Conservation (phyloP, 2,329 filamentous ascomycete species). For the Chrysosphaeria jannelii region DNA sequence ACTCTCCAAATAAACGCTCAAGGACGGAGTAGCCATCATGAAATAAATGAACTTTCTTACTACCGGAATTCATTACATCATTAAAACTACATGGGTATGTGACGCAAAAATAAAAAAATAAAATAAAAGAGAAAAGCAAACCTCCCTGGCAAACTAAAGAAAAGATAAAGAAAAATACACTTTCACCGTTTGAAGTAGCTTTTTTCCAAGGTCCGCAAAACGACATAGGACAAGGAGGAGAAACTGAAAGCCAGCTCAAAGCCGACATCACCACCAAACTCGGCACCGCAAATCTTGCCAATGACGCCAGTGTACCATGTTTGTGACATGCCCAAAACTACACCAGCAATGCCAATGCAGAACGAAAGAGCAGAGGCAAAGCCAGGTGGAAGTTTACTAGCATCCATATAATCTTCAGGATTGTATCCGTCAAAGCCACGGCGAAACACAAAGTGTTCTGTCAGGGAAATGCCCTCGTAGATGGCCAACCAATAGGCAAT, state of each 20-base stretch:
- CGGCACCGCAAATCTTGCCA: slow-evolving; percentile 19
- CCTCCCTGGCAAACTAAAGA: neutral
- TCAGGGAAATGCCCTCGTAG: slow-evolving; percentile 14
- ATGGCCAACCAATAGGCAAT: slow-evolving; percentile 14
- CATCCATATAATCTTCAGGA: slow-evolving; percentile 15
- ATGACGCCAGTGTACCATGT: slow-evolving; percentile 31
- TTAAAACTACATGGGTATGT: too few species aligned
- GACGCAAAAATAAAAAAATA: too few species aligned
- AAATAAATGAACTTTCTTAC: too few species aligned
- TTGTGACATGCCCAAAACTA: slow-evolving; percentile 28
- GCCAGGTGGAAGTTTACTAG: slow-evolving; percentile 11
- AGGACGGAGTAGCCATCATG: too few species aligned
- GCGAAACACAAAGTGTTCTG: slow-evolving; percentile 13
- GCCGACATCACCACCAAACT: slow-evolving; percentile 19
- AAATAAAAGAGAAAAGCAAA: too few species aligned
- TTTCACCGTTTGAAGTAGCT: slow-evolving; percentile 10
- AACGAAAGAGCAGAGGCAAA: slow-evolving; percentile 8
- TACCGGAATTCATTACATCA: too few species aligned
- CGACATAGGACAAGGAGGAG: slow-evolving; percentile 16
- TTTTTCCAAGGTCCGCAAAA: slow-evolving; percentile 16
- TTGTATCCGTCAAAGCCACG: slow-evolving; percentile 12
- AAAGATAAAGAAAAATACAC: neutral
- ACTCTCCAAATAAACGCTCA: too few species aligned
- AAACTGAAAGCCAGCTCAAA: slow-evolving; percentile 27
- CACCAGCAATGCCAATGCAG: slow-evolving; percentile 11